Evolutionary conservation across 2,329 filamentous ascomycete species (phyloP).

Genomic region (Fusarium subtropicale): DNA sequence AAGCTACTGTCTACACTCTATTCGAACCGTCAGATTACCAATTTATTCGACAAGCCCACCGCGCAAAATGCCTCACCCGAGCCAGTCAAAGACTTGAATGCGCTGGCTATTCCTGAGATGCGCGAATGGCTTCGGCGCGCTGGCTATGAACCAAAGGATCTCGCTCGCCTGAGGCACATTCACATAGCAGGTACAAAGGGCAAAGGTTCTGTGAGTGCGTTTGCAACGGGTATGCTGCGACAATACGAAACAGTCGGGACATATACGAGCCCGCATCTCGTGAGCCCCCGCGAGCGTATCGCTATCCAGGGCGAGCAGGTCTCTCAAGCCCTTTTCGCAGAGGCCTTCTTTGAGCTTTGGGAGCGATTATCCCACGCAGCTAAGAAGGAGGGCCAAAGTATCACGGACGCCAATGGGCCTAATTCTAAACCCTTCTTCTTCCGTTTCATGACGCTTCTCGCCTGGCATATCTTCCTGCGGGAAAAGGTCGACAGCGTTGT

Average conservation of each 20-base stretch:
- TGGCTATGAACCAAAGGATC: slow-evolving; percentile 71
- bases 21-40: slow-evolving; percentile 77
- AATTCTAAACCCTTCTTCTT: slow-evolving; percentile 89
- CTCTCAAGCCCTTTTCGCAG: slow-evolving; percentile 74
- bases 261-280: slow-evolving; percentile 87
- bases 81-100: slow-evolving; percentile 70
- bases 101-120: slow-evolving; percentile 84
- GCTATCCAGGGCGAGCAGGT: slow-evolving; percentile 80
- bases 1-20: slow-evolving; percentile 79
- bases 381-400: slow-evolving; percentile 46
- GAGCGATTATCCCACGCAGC: slow-evolving; percentile 64
- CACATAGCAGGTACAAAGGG: slow-evolving; percentile 96
- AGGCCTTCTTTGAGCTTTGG: slow-evolving; percentile 88
- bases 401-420: slow-evolving; percentile 64
- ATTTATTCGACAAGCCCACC: slow-evolving; percentile 58
- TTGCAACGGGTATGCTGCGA: slow-evolving; percentile 81
- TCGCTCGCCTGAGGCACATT: slow-evolving; percentile 65
- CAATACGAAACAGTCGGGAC: slow-evolving; percentile 70
- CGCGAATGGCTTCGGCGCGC: slow-evolving; percentile 79
- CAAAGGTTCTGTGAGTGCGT: slow-evolving; percentile 89
- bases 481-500: slow-evolving; percentile 83
- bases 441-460: slow-evolving; percentile 88
- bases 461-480: slow-evolving; percentile 82
- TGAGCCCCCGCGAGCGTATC: slow-evolving; percentile 86
- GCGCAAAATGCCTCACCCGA: slow-evolving; percentile 48